Conservation (phyloP, 208 protist species). For the Crithidia brevicula region DNA sequence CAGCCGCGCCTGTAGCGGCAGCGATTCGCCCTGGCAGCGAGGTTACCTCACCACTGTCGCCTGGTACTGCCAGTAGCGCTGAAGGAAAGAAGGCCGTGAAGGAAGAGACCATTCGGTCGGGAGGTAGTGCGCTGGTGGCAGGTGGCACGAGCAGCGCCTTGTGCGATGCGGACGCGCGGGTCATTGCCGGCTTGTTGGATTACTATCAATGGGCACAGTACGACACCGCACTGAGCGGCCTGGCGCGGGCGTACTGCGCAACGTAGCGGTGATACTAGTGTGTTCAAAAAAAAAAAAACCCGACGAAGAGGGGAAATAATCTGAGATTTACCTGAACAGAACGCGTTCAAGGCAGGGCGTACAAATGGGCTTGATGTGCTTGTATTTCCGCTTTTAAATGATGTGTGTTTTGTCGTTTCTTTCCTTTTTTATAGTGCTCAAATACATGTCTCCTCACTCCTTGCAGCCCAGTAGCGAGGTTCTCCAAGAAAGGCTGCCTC, state of each 20-base stretch:
- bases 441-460: neutral
- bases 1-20: neutral
- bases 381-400: no score
- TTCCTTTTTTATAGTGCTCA: neutral
- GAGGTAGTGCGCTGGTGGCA: constrained; percentile 23
- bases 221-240: constrained; percentile 60
- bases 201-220: constrained; percentile 92
- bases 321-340: no score
- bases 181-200: constrained; percentile 74
- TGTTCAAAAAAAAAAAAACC: no score
- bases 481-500: no score
- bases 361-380: no score
- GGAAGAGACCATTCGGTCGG: neutral
- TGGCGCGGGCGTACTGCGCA: constrained; percentile 63
- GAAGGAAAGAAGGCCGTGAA: constrained; percentile 7
- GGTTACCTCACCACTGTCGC: neutral
- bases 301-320: no score
- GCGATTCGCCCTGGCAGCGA: neutral
- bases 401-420: no score
- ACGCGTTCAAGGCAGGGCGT: no score
- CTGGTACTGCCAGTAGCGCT: constrained; percentile 1
- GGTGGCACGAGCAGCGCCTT: constrained; percentile 48
- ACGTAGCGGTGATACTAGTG: neutral
- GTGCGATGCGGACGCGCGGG: constrained; percentile 38
- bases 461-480: no score